Percentiles rank a stretch among this genome's conserved stretches.
Evolutionary conservation across 1,139 yeast genomes (phyloP).

Genomic region (Nakaseomyces kungkrabaensis): DNA sequence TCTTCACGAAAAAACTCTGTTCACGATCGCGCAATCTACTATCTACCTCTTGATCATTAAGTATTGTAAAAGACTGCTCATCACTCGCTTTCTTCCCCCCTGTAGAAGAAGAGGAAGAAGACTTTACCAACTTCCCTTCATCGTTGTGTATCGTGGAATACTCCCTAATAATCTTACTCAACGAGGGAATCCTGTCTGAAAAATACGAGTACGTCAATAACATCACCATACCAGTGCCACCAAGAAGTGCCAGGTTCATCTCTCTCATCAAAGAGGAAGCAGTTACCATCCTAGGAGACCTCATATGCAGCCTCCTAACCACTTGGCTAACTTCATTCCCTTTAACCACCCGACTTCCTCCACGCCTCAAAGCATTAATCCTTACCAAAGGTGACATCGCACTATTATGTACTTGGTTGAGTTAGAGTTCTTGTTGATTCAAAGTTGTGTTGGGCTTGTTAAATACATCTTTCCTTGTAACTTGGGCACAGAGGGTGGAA

Average conservation of each 20-base stretch:
- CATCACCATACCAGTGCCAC: conserved; percentile 16
- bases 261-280: neutral
- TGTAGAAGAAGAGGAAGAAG: no score
- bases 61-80: conserved; percentile 21
- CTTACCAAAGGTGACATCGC: neutral
- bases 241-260: conserved; percentile 12
- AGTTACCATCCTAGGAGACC: neutral
- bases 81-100: neutral
- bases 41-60: conserved; percentile 69
- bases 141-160: conserved; percentile 9
- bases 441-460: no score
- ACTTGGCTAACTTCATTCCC: neutral
- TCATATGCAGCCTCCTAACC: neutral
- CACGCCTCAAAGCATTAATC: neutral
- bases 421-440: no score
- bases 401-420: no score
- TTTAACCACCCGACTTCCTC: neutral
- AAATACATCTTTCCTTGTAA: no score
- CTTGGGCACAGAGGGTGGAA: no score
- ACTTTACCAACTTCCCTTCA: neutral
- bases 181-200: conserved; percentile 11
- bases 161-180: conserved; percentile 16
- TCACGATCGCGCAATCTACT: conserved; percentile 60
- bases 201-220: conserved; percentile 15
- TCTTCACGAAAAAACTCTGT: conserved; percentile 68